These are phyloP conservation scores for Globisporangium canariense DNA, from an alignment of 352 stramenopile genomes.

Conservation along the genomic window DNA sequence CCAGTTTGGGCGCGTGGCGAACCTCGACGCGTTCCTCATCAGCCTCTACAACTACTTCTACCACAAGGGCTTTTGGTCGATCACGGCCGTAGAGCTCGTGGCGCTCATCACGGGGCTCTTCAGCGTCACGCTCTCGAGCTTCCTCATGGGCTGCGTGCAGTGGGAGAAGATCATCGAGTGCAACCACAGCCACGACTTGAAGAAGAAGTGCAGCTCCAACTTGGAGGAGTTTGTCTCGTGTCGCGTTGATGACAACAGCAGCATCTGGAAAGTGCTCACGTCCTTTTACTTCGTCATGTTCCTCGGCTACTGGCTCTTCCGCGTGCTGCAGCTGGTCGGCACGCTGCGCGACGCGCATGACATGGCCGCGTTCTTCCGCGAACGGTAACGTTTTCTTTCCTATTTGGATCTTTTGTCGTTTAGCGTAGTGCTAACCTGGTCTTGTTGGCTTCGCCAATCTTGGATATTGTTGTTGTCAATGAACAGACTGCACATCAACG, in stretches of 20 bases:
- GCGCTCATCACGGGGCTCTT: constrained; percentile 94
- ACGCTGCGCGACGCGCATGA: constrained; percentile 85
- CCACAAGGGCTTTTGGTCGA: constrained; percentile 90
- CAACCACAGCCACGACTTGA: constrained; percentile 46
- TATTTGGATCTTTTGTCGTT: not conserved
- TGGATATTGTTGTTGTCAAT: not conserved
- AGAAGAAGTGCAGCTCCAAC: constrained; percentile 78
- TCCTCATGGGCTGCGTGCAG: constrained; percentile 95
- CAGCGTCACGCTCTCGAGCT: constrained; percentile 93
- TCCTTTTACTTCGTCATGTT: constrained; percentile 95
- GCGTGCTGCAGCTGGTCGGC: constrained; percentile 76
- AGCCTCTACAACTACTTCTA: constrained; percentile 95
- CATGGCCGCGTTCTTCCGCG: constrained; percentile 91
- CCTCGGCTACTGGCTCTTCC: constrained; percentile 89
- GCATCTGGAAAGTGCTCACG: constrained; percentile 59
- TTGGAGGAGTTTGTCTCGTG: constrained; percentile 75
- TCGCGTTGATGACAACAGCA: constrained; percentile 43
- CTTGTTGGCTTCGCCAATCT: not conserved
- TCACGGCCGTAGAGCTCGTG: constrained; percentile 87
- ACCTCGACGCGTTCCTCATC: constrained; percentile 91
- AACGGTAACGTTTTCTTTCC: constrained; percentile 33
- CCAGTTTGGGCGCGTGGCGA: constrained; percentile 63
- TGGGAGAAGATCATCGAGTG: constrained; percentile 90
- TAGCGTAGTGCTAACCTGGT: not conserved
- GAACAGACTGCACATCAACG: constrained; percentile 80